phyloP scores from a whole-genome alignment of 2,329 filamentous ascomycete genomes.

The Fusarium goolgardi region DNA sequence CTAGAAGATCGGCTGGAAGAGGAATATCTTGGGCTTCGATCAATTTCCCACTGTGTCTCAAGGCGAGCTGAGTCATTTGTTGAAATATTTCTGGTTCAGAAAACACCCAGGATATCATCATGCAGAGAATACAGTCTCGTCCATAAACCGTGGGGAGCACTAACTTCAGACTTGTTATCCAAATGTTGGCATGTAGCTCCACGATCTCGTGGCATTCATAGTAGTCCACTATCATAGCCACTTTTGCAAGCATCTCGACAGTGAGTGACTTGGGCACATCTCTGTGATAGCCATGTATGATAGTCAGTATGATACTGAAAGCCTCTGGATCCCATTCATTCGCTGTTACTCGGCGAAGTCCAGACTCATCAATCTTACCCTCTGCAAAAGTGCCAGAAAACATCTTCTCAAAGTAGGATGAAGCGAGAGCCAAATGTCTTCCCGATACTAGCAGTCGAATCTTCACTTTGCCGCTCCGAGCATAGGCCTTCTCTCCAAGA shows the following conservation, averaged over 20 bases:
- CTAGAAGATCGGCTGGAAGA: background rate
- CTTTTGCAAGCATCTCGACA: slow-evolving; percentile 41
- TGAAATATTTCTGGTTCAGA: background rate
- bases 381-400: background rate
- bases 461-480: background rate
- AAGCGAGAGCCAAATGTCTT: slow-evolving; percentile 12
- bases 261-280: slow-evolving; percentile 30
- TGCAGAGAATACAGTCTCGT: slow-evolving; percentile 8
- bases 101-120: slow-evolving; percentile 40
- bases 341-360: background rate
- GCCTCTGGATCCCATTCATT: slow-evolving; percentile 42
- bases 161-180: slow-evolving; percentile 6
- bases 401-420: slow-evolving; percentile 14
- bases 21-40: slow-evolving; percentile 14
- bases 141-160: background rate
- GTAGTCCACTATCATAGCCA: slow-evolving; percentile 45
- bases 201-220: slow-evolving; percentile 43
- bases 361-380: accelerated
- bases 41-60: slow-evolving; percentile 4
- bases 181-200: background rate
- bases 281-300: slow-evolving; percentile 43
- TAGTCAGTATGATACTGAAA: slow-evolving; percentile 11
- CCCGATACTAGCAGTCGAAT: slow-evolving; percentile 4
- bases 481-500: no score
- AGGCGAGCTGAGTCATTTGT: slow-evolving; percentile 9